phyloP scores from a whole-genome alignment of 2,329 filamentous ascomycete genomes.

The Diaporthe humulicola region DNA sequence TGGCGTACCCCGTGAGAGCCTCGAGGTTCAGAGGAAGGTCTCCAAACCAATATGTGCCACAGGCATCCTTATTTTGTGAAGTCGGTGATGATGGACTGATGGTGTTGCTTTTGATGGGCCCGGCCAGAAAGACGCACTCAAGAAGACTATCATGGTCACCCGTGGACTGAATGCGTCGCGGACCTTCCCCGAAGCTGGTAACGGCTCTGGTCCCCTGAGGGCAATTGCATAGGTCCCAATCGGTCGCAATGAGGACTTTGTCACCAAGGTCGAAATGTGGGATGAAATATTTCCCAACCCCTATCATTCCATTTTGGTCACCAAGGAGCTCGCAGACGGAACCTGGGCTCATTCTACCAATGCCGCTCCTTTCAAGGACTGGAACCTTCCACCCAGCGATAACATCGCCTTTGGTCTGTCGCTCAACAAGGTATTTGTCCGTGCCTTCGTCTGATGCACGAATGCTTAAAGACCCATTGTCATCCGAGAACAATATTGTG shows the following conservation, averaged over 20 bases:
- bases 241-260: constrained; percentile 24
- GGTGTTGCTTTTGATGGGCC: constrained; percentile 42
- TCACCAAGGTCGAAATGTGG: constrained; percentile 10
- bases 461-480: background rate
- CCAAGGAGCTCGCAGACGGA: constrained; percentile 4
- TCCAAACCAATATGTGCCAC: constrained; percentile 47
- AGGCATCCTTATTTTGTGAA: constrained; percentile 22
- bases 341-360: background rate
- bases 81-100: background rate
- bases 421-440: background rate
- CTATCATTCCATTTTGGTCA: constrained; percentile 16
- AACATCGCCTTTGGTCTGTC: background rate
- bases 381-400: background rate
- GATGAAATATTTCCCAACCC: constrained; percentile 24
- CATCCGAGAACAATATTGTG: background rate
- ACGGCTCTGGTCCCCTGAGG: constrained; percentile 42
- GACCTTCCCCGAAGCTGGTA: constrained; percentile 45
- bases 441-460: background rate
- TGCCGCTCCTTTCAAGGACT: background rate
- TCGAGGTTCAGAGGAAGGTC: constrained; percentile 43
- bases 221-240: constrained; percentile 43
- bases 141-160: constrained; percentile 39
- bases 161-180: constrained; percentile 37
- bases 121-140: constrained; percentile 46
- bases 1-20: constrained; percentile 41